phyloP scores from a whole-genome alignment of 2,329 filamentous ascomycete genomes.

The Fusarium musae region DNA sequence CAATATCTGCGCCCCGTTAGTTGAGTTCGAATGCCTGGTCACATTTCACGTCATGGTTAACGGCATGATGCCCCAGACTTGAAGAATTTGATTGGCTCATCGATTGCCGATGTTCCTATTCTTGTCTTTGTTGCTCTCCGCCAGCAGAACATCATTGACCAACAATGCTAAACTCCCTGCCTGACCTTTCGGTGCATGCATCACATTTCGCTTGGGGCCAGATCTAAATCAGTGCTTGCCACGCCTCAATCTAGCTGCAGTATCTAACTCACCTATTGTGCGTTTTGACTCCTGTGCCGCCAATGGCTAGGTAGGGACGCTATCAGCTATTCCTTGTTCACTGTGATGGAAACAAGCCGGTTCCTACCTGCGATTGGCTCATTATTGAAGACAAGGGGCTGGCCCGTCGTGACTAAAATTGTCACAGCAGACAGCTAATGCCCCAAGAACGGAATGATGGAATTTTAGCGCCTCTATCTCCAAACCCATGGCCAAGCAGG shows the following conservation, averaged over 20 bases:
- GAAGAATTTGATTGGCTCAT: not conserved
- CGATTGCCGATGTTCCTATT: slow-evolving; percentile 22
- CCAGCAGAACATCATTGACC: not conserved
- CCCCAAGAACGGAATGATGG: slow-evolving; percentile 29
- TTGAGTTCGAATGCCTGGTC: not conserved
- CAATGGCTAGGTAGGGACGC: not conserved
- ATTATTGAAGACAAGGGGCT: slow-evolving; percentile 18
- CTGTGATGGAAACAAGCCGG: slow-evolving; percentile 33
- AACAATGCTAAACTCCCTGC: not conserved
- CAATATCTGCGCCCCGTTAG: not conserved
- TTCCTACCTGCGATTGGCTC: slow-evolving; percentile 33
- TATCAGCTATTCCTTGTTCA: slow-evolving; percentile 22
- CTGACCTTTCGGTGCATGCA: not conserved
- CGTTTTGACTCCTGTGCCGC: slow-evolving; percentile 25
- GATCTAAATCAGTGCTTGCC: slow-evolving; percentile 26
- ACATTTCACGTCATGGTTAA: slow-evolving; percentile 5
- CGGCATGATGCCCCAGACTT: not conserved
- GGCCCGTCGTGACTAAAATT: slow-evolving; percentile 36
- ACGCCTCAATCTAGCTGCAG: slow-evolving; percentile 20
- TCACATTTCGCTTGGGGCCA: slow-evolving; percentile 1
- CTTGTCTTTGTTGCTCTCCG: slow-evolving; percentile 6
- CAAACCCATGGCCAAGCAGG: slow-evolving; percentile 22
- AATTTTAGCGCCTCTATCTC: slow-evolving; percentile 33
- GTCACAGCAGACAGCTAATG: slow-evolving; percentile 36
- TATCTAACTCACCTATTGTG: slow-evolving; percentile 18